A percentile compares a stretch with the other conserved stretches of the same genome.
Conservation (phyloP, 225 moss, liverwort and hornwort genomes). For the Bryoerythrophyllum caledonicum region DNA sequence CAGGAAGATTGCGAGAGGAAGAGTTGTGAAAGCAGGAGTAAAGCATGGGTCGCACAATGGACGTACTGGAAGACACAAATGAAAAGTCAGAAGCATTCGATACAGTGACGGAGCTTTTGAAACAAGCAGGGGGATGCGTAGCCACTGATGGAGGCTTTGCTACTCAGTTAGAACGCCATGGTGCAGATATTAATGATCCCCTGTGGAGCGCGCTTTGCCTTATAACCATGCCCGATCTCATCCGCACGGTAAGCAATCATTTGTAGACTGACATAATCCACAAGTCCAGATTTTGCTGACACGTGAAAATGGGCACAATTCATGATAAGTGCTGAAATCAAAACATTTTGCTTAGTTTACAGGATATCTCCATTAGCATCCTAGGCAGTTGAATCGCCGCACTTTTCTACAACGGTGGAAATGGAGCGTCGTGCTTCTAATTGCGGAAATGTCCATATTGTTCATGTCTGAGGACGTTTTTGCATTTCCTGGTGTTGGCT, state of each 20-base stretch:
- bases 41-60: constrained; percentile 56
- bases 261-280: constrained; percentile 1
- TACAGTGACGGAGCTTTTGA: constrained; percentile 55
- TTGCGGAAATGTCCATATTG: not conserved
- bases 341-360: not conserved
- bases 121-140: constrained; percentile 75
- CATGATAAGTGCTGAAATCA: not conserved
- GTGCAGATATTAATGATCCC: constrained; percentile 72
- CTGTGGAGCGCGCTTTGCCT: constrained; percentile 90
- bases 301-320: not conserved
- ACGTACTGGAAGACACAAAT: constrained; percentile 25
- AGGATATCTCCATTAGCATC: not conserved
- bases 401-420: not conserved
- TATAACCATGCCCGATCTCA: constrained; percentile 68
- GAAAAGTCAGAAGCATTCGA: constrained; percentile 25
- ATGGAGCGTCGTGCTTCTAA: not conserved
- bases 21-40: not conserved
- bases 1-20: constrained; percentile 17
- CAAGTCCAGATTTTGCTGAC: not conserved
- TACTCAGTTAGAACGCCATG: constrained; percentile 85
- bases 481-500: constrained; percentile 8
- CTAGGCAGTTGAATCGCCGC: not conserved
- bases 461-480: not conserved
- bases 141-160: constrained; percentile 95
- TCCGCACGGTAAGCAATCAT: constrained; percentile 59